phyloP scores from a whole-genome alignment of 2,329 filamentous ascomycete species.

The Mycosphaerella sp. region DNA sequence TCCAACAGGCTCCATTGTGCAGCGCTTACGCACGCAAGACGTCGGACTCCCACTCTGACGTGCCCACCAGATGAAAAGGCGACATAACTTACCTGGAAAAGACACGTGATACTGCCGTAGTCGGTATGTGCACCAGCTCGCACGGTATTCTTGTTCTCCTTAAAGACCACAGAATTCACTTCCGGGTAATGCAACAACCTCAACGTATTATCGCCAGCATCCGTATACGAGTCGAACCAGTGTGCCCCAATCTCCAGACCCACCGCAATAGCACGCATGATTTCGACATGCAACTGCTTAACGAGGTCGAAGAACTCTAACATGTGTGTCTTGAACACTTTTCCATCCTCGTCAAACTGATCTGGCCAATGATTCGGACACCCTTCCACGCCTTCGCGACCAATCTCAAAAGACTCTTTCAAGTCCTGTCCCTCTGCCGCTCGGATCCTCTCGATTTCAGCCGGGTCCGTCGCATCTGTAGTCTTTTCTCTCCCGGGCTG shows the following conservation, averaged over 20 bases:
- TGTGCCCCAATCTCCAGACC: conserved; percentile 58
- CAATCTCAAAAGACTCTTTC: conserved; percentile 59
- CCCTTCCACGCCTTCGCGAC: conserved; percentile 53
- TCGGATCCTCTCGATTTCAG: conserved; percentile 55
- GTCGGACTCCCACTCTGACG: neutral
- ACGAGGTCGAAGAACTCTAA: conserved; percentile 66
- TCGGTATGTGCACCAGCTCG: conserved; percentile 72
- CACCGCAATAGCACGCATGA: conserved; percentile 59
- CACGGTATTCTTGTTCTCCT: conserved; percentile 46
- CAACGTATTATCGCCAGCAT: conserved; percentile 62
- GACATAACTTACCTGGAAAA: conserved; percentile 38
- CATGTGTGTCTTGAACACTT: conserved; percentile 67
- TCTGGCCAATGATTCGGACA: conserved; percentile 75
- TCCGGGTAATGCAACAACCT: conserved; percentile 46
- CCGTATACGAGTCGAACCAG: conserved; percentile 73
- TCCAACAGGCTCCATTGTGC: conserved; percentile 1
- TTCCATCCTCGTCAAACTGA: conserved; percentile 52
- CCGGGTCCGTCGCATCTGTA: conserved; percentile 49
- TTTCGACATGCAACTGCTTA: conserved; percentile 67
- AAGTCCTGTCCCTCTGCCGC: conserved; percentile 43
- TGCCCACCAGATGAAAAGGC: neutral
- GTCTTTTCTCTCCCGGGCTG: conserved; percentile 61
- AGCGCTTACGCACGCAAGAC: neutral
- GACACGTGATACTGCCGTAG: conserved; percentile 49
- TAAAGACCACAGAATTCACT: conserved; percentile 54